A percentile compares a stretch with the other conserved stretches of the same genome.
Evolutionary conservation across 306 rosid genomes (phyloP).

Genomic region (Acacia acuminata): DNA sequence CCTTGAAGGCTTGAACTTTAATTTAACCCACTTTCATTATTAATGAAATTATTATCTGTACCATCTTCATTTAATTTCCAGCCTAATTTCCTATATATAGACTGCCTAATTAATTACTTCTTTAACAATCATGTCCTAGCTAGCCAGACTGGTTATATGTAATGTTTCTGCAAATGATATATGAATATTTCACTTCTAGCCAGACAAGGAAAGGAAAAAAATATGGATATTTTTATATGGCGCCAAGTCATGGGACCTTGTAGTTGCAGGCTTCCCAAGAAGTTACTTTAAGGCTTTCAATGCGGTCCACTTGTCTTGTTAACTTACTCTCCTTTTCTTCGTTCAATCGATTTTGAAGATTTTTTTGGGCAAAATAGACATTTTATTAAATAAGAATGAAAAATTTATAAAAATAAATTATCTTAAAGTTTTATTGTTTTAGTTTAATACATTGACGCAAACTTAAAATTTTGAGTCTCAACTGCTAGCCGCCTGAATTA

Average conservation of each 20-base stretch:
- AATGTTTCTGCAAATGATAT: neutral
- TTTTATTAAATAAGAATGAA: neutral
- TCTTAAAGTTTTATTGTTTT: neutral
- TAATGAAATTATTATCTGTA: neutral
- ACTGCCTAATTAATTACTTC: neutral
- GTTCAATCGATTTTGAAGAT: neutral
- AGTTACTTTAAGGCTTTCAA: neutral
- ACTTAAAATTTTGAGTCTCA: neutral
- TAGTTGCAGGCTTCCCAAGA: neutral
- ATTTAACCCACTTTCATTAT: neutral
- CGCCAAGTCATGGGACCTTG: neutral
- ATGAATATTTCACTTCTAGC: neutral
- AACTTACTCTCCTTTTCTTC: neutral
- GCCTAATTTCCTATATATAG: no score
- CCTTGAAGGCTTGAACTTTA: conserved; percentile 30
- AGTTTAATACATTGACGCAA: neutral
- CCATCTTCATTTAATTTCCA: neutral
- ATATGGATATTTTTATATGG: neutral
- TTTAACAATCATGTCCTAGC: neutral
- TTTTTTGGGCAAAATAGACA: neutral
- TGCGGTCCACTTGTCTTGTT: neutral
- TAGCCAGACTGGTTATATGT: conserved; percentile 4
- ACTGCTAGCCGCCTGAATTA: neutral
- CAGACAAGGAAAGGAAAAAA: neutral
- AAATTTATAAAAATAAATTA: neutral